Evolutionary conservation across 1,284 basidiomycete genomes (phyloP).

Genomic region (Rhodotorula glutinis): DNA sequence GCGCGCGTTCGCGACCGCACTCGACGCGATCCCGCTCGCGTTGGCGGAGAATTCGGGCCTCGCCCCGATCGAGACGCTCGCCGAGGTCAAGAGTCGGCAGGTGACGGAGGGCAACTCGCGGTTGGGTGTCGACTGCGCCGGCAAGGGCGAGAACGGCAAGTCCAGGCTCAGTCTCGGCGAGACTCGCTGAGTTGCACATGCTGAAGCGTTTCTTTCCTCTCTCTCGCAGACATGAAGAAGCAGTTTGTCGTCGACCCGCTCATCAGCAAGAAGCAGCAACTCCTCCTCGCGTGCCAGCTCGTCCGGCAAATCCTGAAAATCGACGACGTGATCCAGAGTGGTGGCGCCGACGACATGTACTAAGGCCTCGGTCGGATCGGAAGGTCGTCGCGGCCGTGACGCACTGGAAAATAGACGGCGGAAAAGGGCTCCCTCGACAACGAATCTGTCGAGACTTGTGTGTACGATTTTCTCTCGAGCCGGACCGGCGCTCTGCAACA

Average conservation of each 20-base stretch:
- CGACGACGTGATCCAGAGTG: slow-evolving; percentile 37
- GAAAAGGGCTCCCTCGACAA: background rate
- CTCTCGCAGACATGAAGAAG: slow-evolving; percentile 83
- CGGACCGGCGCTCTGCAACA: background rate
- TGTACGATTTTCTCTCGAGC: background rate
- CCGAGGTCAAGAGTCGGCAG: slow-evolving; percentile 90
- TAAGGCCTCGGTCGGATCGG: background rate
- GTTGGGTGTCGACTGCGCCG: slow-evolving; percentile 91
- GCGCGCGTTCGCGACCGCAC: slow-evolving; percentile 91
- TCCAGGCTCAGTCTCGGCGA: too few relatives aligned
- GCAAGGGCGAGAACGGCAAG: slow-evolving; percentile 77
- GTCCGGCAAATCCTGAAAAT: slow-evolving; percentile 50
- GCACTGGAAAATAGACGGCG: too few relatives aligned
- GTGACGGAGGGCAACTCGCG: slow-evolving; percentile 79
- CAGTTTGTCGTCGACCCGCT: slow-evolving; percentile 97
- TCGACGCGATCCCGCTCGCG: slow-evolving; percentile 90
- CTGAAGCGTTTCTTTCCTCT: background rate
- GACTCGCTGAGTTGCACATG: too few relatives aligned
- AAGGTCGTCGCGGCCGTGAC: too few relatives aligned
- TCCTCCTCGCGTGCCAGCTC: slow-evolving; percentile 93
- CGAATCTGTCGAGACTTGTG: background rate
- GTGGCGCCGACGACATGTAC: background rate
- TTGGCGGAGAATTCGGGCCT: slow-evolving; percentile 96
- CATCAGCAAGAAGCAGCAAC: slow-evolving; percentile 96
- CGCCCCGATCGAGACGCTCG: slow-evolving; percentile 91